phyloP scores from a whole-genome alignment of 768 basidiomycete species.

The Lactifluus subvellereus region DNA sequence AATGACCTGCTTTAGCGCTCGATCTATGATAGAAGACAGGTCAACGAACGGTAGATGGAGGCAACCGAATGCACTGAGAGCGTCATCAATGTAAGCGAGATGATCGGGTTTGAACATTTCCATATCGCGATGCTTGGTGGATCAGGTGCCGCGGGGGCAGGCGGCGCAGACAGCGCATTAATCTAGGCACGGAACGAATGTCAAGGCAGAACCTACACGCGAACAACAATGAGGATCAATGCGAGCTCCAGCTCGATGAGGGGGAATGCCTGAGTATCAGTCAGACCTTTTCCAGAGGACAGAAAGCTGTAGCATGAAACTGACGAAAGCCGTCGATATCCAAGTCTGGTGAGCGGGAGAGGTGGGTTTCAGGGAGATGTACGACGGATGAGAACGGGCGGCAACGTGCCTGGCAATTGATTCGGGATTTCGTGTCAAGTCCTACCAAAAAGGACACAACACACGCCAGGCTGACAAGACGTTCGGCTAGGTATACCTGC shows the following conservation, averaged over 20 bases:
- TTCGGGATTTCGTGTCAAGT: background rate
- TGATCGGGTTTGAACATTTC: background rate
- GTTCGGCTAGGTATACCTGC: background rate
- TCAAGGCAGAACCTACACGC: background rate
- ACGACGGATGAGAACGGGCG: no score
- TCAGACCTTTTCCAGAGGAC: background rate
- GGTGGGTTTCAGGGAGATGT: background rate
- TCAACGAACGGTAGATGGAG: background rate
- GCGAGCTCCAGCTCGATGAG: background rate
- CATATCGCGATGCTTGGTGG: background rate
- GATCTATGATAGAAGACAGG: background rate
- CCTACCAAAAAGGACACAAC: slow-evolving; percentile 1
- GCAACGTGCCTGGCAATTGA: slow-evolving; percentile 1
- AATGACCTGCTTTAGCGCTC: background rate
- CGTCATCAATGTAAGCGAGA: background rate
- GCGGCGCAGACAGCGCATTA: no score
- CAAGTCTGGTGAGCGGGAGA: background rate
- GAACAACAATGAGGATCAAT: background rate
- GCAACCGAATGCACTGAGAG: background rate
- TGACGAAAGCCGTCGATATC: background rate
- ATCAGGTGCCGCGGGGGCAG: no score
- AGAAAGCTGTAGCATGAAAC: background rate
- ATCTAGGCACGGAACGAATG: no score
- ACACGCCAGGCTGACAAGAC: slow-evolving; percentile 3
- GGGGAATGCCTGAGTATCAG: background rate